A percentile compares a stretch with the other conserved stretches of the same genome.
Conservation (phyloP, 345 rosid genomes). For the Kernera saxatilis region DNA sequence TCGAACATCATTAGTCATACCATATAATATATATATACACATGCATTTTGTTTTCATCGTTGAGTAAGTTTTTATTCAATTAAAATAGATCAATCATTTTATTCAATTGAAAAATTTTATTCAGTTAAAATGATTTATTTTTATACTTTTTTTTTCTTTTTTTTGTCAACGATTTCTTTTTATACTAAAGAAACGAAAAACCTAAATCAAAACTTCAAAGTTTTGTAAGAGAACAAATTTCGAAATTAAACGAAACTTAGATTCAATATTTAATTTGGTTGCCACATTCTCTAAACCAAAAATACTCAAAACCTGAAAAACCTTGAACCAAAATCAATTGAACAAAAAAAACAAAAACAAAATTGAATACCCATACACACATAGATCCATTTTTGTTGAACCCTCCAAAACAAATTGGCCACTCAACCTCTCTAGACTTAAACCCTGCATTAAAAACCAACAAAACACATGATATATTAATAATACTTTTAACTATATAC, state of each 20-base stretch:
- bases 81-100: no score
- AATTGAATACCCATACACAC: background rate
- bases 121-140: no score
- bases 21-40: background rate
- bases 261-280: background rate
- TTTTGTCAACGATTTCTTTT: no score
- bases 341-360: background rate
- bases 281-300: background rate
- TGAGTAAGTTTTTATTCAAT: no score
- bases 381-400: background rate
- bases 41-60: no score
- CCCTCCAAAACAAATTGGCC: background rate
- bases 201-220: background rate
- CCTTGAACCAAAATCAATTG: background rate
- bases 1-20: background rate
- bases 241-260: background rate
- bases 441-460: slow-evolving; percentile 9
- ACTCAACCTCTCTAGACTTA: background rate
- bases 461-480: background rate
- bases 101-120: no score
- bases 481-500: background rate
- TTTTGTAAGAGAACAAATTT: background rate
- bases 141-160: no score
- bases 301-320: background rate
- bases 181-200: no score